A percentile compares a stretch with the other conserved stretches of the same genome.
Conservation (phyloP, 176 grass and related monocot genomes). For the Carex pumila region DNA sequence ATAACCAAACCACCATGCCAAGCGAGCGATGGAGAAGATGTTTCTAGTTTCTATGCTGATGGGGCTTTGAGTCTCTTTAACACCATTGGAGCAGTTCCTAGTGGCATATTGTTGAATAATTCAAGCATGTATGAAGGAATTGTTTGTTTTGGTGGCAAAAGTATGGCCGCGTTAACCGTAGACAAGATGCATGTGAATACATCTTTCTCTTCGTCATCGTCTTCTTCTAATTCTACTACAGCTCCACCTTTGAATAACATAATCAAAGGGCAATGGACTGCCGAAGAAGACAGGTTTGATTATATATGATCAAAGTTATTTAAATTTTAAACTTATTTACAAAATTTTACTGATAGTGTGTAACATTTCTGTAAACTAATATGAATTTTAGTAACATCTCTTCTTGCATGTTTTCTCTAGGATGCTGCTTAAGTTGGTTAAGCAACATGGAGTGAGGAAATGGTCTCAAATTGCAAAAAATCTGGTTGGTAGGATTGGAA, state of each 20-base stretch:
- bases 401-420: conserved; percentile 20
- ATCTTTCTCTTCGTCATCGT: neutral
- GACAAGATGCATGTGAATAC: neutral
- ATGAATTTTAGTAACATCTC: neutral
- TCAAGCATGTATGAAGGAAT: conserved; percentile 24
- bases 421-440: conserved; percentile 41
- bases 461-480: conserved; percentile 54
- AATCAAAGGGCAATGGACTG: conserved; percentile 55
- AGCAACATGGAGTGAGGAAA: conserved; percentile 35
- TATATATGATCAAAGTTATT: neutral
- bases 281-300: conserved; percentile 49
- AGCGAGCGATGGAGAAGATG: neutral
- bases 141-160: neutral
- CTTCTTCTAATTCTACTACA: conserved; percentile 1
- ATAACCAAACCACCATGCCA: neutral
- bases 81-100: conserved; percentile 4
- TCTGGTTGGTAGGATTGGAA: conserved; percentile 58
- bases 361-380: neutral
- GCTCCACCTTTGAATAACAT: neutral
- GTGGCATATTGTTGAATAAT: conserved; percentile 22
- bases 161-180: neutral
- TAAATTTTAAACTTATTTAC: neutral
- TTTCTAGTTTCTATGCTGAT: neutral
- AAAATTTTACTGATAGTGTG: neutral
- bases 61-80: neutral